phyloP scores from a whole-genome alignment of 345 rosid genomes.

The Eucalyptus pumila region DNA sequence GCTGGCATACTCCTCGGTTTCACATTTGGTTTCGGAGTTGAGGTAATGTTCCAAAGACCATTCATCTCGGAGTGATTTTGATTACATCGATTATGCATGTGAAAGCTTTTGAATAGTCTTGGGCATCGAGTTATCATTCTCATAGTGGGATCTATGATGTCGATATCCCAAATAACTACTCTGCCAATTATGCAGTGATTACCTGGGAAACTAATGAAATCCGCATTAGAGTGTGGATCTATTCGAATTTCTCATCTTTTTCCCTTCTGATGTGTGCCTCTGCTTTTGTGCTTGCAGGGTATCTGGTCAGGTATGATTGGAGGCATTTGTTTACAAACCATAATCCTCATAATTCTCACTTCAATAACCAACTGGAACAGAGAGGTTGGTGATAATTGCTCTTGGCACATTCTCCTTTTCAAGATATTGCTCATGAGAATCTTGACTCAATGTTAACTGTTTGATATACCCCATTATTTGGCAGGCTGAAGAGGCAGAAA shows the following conservation, averaged over 20 bases:
- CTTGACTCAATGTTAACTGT: background rate
- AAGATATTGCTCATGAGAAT: background rate
- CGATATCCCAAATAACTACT: background rate
- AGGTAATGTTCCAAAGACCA: conserved; percentile 15
- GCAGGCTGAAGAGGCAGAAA: conserved; percentile 72
- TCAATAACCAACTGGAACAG: conserved; percentile 64
- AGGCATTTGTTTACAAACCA: conserved; percentile 67
- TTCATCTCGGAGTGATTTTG: background rate
- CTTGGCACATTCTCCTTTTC: background rate
- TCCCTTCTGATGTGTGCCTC: background rate
- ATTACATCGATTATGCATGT: background rate
- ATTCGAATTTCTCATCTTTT: background rate
- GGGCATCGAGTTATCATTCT: background rate
- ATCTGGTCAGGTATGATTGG: conserved; percentile 97
- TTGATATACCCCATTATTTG: background rate
- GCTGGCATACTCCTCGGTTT: conserved; percentile 81
- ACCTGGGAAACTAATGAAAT: background rate
- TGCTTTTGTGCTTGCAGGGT: conserved; percentile 39
- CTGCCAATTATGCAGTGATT: background rate
- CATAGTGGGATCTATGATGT: background rate
- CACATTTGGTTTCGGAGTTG: conserved; percentile 50
- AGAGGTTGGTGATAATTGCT: conserved; percentile 34
- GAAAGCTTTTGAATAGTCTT: background rate
- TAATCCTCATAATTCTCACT: conserved; percentile 47
- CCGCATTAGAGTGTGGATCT: background rate